Evolutionary conservation across 768 basidiomycete genomes (phyloP), one percentile per base, ranked within the genome.

Genomic region (Naganishia friedmannii): DNA sequence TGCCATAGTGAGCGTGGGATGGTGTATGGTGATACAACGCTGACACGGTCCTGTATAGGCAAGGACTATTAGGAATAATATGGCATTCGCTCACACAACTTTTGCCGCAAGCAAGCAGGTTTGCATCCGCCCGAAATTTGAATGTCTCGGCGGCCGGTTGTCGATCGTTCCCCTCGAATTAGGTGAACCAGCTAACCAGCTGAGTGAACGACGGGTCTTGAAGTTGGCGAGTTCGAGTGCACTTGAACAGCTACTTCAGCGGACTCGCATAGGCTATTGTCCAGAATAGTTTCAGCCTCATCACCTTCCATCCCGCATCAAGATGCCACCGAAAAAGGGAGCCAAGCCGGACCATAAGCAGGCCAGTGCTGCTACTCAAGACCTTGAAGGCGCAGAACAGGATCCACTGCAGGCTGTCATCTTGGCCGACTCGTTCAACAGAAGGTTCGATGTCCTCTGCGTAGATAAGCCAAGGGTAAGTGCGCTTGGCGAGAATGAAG

Each of bases 371-470:
- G 56, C 68, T 2, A 39, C 68, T 23, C 45, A 63, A 13, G 42
- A 58, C 21, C 68, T 58, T 34, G 68, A 60, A 53, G 55, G 67
- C n/a, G 54, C 68, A 37, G 79, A 82, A 37, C 91, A 93, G 66
- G 90, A 96, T 63, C 87, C 91, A 23, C 84, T 98, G 0, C 94
- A 98, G 77, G 95, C 95, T 21, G 90, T 98, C 68, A 88, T 99
- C 53, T 88, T 99, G 51, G 93, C 95, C 13, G 95, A 99, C 79
- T 93, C 92, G 74, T 96, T 94, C 84, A 94, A 96, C 84, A 90
- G 88, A 76, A 87, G 92, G 67, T 95, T 97, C 78, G 86, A 89
- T 68, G 94, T 93, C 23, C 85, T 96, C n/a, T 94, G 92, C 46
- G 85, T 86, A 42, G 87, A 88, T 78, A 90, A 88, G 82, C 94